phyloP scores from a whole-genome alignment of 2,329 filamentous ascomycete genomes.

The Pseudogymnoascus pannorum region DNA sequence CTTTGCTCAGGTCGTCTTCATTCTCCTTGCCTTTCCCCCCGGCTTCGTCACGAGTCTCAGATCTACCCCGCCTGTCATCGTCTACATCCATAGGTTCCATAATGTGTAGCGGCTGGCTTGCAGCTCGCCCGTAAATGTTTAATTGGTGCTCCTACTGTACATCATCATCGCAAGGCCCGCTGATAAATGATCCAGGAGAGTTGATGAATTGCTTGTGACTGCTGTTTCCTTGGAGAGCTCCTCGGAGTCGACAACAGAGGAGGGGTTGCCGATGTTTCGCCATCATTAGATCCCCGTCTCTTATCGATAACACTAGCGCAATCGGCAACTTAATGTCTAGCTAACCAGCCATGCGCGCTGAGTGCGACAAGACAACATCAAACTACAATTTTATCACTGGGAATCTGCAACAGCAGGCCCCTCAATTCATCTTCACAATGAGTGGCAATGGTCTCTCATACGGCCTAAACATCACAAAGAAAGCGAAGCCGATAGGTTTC shows the following conservation, averaged over 20 bases:
- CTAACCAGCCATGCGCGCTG: background rate
- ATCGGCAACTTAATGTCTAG: constrained; percentile 1
- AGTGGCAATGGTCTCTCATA: constrained; percentile 38
- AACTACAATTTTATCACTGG: background rate
- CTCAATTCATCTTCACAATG: constrained; percentile 19
- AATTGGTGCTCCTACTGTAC: background rate
- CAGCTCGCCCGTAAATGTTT: constrained; percentile 5
- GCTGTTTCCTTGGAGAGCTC: background rate
- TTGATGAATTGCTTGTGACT: background rate
- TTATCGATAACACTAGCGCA: constrained; percentile 10
- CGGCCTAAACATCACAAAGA: constrained; percentile 56
- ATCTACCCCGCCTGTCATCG: constrained; percentile 4
- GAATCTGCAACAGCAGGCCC: background rate
- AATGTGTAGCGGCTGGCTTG: background rate
- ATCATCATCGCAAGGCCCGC: constrained; percentile 4
- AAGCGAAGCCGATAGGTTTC: constrained; percentile 36
- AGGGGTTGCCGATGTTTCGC: constrained; percentile 1
- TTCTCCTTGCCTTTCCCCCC: background rate
- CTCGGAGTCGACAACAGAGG: background rate
- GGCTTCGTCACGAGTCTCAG: background rate
- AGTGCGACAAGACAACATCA: background rate
- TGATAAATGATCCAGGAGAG: background rate
- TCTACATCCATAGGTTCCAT: constrained; percentile 4
- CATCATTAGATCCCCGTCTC: background rate
- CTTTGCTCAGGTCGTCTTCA: constrained; percentile 14